Percentiles rank a stretch among this genome's conserved stretches.
Evolutionary conservation across 1,139 yeast species (phyloP).

Genomic region (Yamadazyma dushanensis): DNA sequence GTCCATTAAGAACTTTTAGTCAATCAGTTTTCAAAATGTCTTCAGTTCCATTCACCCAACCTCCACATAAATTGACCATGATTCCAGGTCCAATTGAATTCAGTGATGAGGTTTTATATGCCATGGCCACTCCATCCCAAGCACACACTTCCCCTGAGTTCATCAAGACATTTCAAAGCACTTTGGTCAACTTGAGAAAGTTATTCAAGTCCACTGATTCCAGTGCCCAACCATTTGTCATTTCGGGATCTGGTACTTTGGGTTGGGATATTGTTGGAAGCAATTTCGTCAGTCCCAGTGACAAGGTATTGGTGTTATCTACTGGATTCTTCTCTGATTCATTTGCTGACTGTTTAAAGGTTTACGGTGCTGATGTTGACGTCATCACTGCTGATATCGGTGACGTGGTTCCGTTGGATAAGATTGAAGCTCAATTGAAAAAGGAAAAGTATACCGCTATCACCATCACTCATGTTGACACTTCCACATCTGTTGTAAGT

Average conservation of each 20-base stretch:
- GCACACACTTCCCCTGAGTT: conserved; percentile 93
- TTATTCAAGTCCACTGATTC: conserved; percentile 71
- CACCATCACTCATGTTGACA: conserved; percentile 93
- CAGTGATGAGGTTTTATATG: conserved; percentile 75
- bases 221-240: conserved; percentile 71
- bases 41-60: conserved; percentile 39
- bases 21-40: conserved; percentile 21
- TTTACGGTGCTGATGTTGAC: conserved; percentile 70
- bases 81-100: conserved; percentile 96
- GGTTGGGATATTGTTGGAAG: conserved; percentile 94
- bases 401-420: conserved; percentile 59
- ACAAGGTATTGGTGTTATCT: conserved; percentile 73
- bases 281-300: conserved; percentile 68
- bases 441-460: conserved; percentile 60
- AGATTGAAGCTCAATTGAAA: conserved; percentile 55
- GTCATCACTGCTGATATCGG: conserved; percentile 75
- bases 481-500: conserved; percentile 87
- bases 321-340: conserved; percentile 94
- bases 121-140: conserved; percentile 83
- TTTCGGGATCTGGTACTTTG: conserved; percentile 90
- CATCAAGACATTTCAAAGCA: conserved; percentile 68
- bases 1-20: not conserved
- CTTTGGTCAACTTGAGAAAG: conserved; percentile 65
- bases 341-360: conserved; percentile 75
- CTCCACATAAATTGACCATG: conserved; percentile 59